Percentiles rank a stretch among this genome's conserved stretches.
These are phyloP conservation scores for Blakeslea trispora DNA, from an alignment of 371 early-diverging fungal species.

Conservation along the genomic window DNA sequence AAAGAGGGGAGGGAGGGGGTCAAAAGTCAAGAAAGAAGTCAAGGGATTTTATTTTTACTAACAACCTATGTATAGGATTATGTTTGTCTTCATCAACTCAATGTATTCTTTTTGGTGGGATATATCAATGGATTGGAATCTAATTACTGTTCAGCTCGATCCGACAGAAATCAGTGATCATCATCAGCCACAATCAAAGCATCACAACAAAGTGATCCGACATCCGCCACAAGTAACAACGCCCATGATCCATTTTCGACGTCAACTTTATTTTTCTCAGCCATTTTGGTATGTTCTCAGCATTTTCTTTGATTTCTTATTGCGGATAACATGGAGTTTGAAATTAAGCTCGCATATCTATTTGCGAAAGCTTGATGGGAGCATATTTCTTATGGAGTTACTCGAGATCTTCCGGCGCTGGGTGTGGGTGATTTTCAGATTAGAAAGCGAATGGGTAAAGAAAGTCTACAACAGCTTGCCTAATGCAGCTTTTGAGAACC, in stretches of 20 bases:
- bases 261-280: slow-evolving; percentile 63
- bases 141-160: slow-evolving; percentile 46
- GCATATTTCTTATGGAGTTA: slow-evolving; percentile 74
- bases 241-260: slow-evolving; percentile 55
- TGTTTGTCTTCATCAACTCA: slow-evolving; percentile 82
- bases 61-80: slow-evolving; percentile 55
- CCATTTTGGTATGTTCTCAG: slow-evolving; percentile 71
- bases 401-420: slow-evolving; percentile 85
- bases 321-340: slow-evolving; percentile 86
- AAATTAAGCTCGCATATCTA: slow-evolving; percentile 77
- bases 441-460: slow-evolving; percentile 82
- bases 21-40: not conserved
- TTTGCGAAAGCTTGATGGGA: slow-evolving; percentile 63
- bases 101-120: slow-evolving; percentile 96
- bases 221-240: slow-evolving; percentile 15
- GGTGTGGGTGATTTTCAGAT: slow-evolving; percentile 89
- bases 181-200: slow-evolving; percentile 7
- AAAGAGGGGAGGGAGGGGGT: not conserved
- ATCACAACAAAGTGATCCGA: slow-evolving; percentile 7
- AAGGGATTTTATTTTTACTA: not conserved
- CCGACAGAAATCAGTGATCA: slow-evolving; percentile 15
- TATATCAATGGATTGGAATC: slow-evolving; percentile 87
- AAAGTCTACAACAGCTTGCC: slow-evolving; percentile 35
- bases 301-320: slow-evolving; percentile 72
- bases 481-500: slow-evolving; percentile 6